Evolutionary conservation across 2,329 filamentous ascomycete species (phyloP), one percentile per base, ranked within the genome.

Genomic region (Talaromyces albobiverticillius): DNA sequence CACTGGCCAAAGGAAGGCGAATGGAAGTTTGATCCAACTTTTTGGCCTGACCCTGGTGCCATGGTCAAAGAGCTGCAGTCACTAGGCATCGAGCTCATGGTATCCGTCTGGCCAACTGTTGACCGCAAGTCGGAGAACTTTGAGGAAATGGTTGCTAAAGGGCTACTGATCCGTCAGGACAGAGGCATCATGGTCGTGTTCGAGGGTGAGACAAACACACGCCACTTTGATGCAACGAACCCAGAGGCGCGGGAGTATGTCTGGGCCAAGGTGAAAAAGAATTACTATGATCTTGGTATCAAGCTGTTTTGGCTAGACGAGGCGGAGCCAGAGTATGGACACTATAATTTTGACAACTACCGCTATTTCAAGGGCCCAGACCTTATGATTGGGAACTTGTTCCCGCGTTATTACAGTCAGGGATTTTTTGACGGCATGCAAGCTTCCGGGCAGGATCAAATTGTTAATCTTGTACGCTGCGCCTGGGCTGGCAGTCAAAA

Each of bases 291-390:
- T 42, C 79, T 80, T 49, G 84, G 84, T 0, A 81, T 87, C 62
- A 77, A 79, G 49, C 69, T 80, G 2, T 87, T 86, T 65, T 87
- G 84, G 84, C 76, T 86, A 0, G 84, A 87, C 59, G 84, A 87
- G 62, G 84, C 83, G 0, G 84, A 87, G 65, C 84, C 84, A 0
- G 84, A 87, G 63, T 87, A 86, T 60, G 74, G 69, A 0, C 74
- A 76, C 10, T 87, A 88, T 63, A 83, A 87, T 64, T 87, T 86
- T 61, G 85, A 87, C 54, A 82, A 82, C 59, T 87, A 83, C 65
- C 79, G 83, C n/a, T 86, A 86, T 66, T 74, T 81, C 57, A 67
- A 69, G 1, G 82, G 82, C 0, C 70, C 79, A 3, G 79, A 82
- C 56, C 58, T 82, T 7, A 68, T 73, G 14, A 75, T 86, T 32